Conservation (phyloP, 805 yeast species). For the Dipodascopsis uninucleata region DNA sequence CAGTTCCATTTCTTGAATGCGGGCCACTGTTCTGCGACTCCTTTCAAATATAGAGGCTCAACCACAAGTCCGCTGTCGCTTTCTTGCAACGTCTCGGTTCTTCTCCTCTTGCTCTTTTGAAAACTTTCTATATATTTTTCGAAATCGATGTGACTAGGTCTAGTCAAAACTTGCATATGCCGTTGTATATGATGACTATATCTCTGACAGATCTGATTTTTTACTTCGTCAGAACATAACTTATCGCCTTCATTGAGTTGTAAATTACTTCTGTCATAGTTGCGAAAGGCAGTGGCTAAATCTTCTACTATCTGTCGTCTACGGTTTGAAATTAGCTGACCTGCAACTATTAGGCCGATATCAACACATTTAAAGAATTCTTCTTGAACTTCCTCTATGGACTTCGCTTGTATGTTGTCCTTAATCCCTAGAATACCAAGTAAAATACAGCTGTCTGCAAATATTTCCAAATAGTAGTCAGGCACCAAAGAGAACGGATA, state of each 20-base stretch:
- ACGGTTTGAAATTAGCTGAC: not conserved
- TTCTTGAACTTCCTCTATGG: no score
- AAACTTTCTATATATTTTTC: not conserved
- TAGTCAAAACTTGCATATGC: no score
- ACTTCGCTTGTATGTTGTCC: no score
- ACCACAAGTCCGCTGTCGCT: no score
- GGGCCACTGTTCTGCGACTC: constrained; percentile 22
- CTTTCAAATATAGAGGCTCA: constrained; percentile 8
- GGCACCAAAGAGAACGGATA: constrained; percentile 15
- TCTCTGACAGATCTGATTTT: no score
- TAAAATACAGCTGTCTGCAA: constrained; percentile 12
- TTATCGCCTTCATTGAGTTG: not conserved
- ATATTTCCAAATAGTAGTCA: not conserved
- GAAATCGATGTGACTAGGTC: not conserved
- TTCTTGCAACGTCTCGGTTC: no score
- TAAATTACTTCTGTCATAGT: not conserved
- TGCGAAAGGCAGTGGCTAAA: not conserved
- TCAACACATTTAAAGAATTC: constrained; percentile 2
- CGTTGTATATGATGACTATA: no score
- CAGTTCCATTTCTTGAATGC: constrained; percentile 28
- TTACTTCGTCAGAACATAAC: no score
- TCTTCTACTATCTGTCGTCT: not conserved
- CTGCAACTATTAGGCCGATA: not conserved
- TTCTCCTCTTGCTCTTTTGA: no score
- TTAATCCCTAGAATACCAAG: no score